Evolutionary conservation across 345 rosid genomes (phyloP).

Genomic region (Boechera retrofracta): DNA sequence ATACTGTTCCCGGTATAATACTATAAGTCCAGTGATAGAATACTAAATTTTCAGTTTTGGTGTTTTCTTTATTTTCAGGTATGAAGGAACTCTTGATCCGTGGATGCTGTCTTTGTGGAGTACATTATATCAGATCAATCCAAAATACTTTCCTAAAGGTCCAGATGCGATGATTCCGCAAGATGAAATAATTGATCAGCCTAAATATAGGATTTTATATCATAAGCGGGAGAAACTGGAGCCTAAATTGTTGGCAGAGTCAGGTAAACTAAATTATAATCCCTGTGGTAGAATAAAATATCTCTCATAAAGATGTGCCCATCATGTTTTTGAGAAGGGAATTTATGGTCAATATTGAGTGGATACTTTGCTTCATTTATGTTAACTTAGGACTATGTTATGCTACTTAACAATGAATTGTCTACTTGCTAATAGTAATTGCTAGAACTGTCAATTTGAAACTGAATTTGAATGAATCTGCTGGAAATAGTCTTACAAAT

Average conservation of each 20-base stretch:
- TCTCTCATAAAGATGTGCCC: no score
- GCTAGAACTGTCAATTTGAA: conserved; percentile 9
- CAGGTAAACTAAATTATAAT: conserved; percentile 50
- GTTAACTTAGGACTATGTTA: conserved; percentile 13
- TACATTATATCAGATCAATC: conserved; percentile 56
- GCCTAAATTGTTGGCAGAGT: conserved; percentile 40
- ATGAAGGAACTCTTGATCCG: conserved; percentile 94
- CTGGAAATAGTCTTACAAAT: conserved; percentile 13
- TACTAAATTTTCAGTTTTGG: conserved; percentile 17
- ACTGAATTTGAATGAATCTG: conserved; percentile 12
- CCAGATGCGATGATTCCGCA: conserved; percentile 57
- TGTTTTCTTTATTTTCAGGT: conserved; percentile 51
- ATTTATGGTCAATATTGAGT: neutral
- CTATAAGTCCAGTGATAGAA: conserved; percentile 1
- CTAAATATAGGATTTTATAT: conserved; percentile 63
- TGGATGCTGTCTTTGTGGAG: conserved; percentile 93
- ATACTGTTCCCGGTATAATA: neutral
- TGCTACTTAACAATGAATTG: conserved; percentile 11
- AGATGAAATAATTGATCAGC: conserved; percentile 57
- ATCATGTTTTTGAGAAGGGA: no score
- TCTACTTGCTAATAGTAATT: conserved; percentile 16
- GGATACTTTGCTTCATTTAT: conserved; percentile 8
- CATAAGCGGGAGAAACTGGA: conserved; percentile 45
- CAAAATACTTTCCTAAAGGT: conserved; percentile 74
- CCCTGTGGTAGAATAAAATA: no score